phyloP scores from a whole-genome alignment of 2,329 filamentous ascomycete species.

The Scytalidium lignicola region DNA sequence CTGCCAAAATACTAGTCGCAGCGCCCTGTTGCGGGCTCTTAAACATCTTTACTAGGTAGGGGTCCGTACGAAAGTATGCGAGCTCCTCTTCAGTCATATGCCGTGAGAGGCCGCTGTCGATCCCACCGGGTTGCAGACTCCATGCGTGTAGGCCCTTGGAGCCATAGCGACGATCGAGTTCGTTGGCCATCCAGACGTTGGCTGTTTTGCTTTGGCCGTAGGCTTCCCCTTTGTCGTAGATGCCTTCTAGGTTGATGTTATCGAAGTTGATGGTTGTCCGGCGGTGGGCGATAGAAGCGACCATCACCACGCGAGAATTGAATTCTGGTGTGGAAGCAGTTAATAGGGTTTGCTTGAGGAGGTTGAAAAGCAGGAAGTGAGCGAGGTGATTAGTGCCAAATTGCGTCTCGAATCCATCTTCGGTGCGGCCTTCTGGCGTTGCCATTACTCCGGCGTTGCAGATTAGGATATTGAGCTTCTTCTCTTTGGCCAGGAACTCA shows the following conservation, averaged over 20 bases:
- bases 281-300: constrained; percentile 40
- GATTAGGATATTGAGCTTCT: constrained; percentile 26
- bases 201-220: constrained; percentile 42
- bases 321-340: constrained; percentile 32
- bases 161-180: constrained; percentile 41
- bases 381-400: constrained; percentile 48
- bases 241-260: constrained; percentile 10
- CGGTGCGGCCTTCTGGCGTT: constrained; percentile 26
- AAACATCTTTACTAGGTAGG: constrained; percentile 12
- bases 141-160: constrained; percentile 33
- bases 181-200: constrained; percentile 41
- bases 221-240: constrained; percentile 32
- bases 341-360: constrained; percentile 40
- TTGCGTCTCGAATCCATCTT: constrained; percentile 45
- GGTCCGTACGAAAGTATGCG: constrained; percentile 32
- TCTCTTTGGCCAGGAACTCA: constrained; percentile 20
- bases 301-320: constrained; percentile 40
- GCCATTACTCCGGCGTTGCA: constrained; percentile 18
- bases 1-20: constrained; percentile 37
- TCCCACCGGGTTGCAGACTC: constrained; percentile 37
- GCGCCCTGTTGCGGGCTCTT: constrained; percentile 30
- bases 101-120: constrained; percentile 24
- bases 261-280: constrained; percentile 34
- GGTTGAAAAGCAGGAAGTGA: constrained; percentile 48
- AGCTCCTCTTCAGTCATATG: constrained; percentile 36